Conservation (phyloP, 495 filamentous ascomycete species). For the Xylaria curta region DNA sequence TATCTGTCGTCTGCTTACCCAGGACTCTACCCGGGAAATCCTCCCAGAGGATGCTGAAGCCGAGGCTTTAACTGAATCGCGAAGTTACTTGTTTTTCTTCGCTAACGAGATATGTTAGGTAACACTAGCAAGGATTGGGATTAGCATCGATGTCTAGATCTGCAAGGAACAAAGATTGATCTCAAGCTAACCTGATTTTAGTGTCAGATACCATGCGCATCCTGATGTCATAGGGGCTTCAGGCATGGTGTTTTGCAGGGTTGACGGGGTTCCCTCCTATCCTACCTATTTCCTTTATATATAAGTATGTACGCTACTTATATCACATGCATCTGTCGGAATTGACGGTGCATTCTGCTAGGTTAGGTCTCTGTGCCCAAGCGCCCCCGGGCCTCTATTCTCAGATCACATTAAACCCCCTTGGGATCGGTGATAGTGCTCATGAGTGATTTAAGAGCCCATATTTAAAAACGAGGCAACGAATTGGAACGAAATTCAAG, state of each 20-base stretch:
- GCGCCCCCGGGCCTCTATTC: slow-evolving; percentile 4
- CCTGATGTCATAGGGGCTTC: slow-evolving; percentile 3
- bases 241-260: neutral
- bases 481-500: neutral
- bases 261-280: neutral
- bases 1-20: neutral
- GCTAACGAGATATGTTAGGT: neutral
- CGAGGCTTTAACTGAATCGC: slow-evolving; percentile 5
- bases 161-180: slow-evolving; percentile 15
- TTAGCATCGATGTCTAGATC: neutral
- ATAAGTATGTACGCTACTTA: neutral
- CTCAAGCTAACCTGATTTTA: neutral
- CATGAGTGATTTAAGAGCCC: neutral
- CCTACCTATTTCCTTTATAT: neutral
- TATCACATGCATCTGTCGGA: neutral
- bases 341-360: neutral
- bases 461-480: neutral
- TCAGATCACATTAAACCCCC: neutral
- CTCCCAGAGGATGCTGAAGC: neutral
- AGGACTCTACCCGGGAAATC: neutral
- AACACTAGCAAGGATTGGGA: neutral
- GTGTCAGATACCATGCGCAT: slow-evolving; percentile 3
- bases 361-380: slow-evolving; percentile 3
- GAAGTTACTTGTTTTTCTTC: neutral
- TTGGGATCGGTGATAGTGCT: no score